Evolutionary conservation across 176 grass and related monocot species (phyloP).

Genomic region (Raddia distichophylla): DNA sequence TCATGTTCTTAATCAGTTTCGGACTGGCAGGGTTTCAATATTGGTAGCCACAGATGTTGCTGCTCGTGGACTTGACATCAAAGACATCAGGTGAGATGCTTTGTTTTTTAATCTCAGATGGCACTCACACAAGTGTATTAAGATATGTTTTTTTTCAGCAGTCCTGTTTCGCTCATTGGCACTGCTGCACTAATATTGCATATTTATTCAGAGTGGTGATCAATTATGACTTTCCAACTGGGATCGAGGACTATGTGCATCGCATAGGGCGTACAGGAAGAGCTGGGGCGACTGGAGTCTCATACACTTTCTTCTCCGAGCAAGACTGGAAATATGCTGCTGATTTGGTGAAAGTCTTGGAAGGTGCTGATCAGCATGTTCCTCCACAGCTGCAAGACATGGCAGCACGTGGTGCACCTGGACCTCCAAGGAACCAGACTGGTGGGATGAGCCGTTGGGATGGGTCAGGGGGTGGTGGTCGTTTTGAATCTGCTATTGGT

Average conservation of each 20-base stretch:
- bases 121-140: not conserved
- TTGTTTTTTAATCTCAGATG: not conserved
- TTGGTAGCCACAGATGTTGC: slow-evolving; percentile 98
- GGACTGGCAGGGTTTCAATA: slow-evolving; percentile 73
- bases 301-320: slow-evolving; percentile 90
- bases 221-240: slow-evolving; percentile 96
- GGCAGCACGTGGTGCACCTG: slow-evolving; percentile 62
- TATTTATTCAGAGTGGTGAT: slow-evolving; percentile 81
- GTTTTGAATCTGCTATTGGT: slow-evolving; percentile 53
- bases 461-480: slow-evolving; percentile 36
- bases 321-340: slow-evolving; percentile 88
- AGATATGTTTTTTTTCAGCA: slow-evolving; percentile 20
- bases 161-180: slow-evolving; percentile 32
- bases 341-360: slow-evolving; percentile 93
- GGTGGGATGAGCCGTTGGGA: slow-evolving; percentile 66
- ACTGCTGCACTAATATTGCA: not conserved
- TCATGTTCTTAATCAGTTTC: slow-evolving; percentile 90
- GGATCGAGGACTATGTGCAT: slow-evolving; percentile 94
- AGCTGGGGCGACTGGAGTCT: slow-evolving; percentile 85
- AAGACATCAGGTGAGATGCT: slow-evolving; percentile 80
- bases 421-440: slow-evolving; percentile 49
- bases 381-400: slow-evolving; percentile 79
- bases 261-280: slow-evolving; percentile 93
- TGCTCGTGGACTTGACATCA: slow-evolving; percentile 95
- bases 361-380: slow-evolving; percentile 91